Conservation (phyloP, 768 basidiomycete species). For the Auriculariales sp. region DNA sequence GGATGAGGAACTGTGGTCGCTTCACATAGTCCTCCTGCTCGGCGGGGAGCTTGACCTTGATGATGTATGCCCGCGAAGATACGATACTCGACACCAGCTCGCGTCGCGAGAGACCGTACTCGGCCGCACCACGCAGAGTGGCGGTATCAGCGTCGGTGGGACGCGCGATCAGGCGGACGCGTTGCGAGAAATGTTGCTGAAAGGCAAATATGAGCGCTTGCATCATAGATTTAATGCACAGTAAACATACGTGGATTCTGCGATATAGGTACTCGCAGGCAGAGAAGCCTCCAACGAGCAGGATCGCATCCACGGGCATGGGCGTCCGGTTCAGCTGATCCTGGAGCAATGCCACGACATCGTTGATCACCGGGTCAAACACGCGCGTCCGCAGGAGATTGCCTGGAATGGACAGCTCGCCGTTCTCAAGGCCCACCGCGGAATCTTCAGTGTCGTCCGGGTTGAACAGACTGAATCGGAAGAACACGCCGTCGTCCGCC, state of each 20-base stretch:
- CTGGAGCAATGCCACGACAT: constrained; percentile 68
- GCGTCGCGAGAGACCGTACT: constrained; percentile 66
- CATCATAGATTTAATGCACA: not conserved
- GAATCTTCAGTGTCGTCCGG: constrained; percentile 72
- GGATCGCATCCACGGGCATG: constrained; percentile 64
- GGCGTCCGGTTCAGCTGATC: constrained; percentile 54
- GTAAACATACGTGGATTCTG: constrained; percentile 52
- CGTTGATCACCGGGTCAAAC: constrained; percentile 74
- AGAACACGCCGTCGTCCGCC: constrained; percentile 57
- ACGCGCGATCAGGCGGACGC: constrained; percentile 63
- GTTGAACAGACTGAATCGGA: constrained; percentile 86
- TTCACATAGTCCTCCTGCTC: constrained; percentile 73
- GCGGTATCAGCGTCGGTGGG: constrained; percentile 83
- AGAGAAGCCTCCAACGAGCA: constrained; percentile 81
- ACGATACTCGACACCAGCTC: constrained; percentile 72
- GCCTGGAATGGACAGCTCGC: constrained; percentile 73
- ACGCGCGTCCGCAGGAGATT: constrained; percentile 66
- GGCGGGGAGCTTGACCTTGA: constrained; percentile 84
- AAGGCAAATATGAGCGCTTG: not conserved
- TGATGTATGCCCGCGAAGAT: constrained; percentile 69
- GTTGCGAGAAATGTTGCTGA: constrained; percentile 45
- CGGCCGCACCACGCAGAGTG: constrained; percentile 75
- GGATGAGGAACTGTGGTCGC: constrained; percentile 71
- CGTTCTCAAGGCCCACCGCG: constrained; percentile 64
- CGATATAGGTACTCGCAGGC: constrained; percentile 75